Conservation (phyloP, 2,329 filamentous ascomycete species). For the Colletotrichum australisinense region DNA sequence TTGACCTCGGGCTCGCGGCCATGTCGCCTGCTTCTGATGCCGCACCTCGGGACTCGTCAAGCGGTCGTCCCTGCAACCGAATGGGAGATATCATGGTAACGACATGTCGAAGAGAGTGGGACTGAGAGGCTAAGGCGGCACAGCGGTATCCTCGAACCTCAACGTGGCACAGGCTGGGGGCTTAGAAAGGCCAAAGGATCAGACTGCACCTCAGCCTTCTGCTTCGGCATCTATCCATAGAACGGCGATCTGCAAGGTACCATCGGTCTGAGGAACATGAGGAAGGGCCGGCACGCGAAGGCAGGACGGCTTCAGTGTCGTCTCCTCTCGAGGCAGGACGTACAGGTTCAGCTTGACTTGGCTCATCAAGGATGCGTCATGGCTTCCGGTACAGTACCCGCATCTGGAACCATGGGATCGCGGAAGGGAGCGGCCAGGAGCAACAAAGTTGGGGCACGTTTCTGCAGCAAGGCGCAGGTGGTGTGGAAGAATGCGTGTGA, state of each 20-base stretch:
- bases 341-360: not conserved
- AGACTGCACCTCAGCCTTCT: conserved; percentile 18
- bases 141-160: not conserved
- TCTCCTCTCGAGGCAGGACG: not conserved
- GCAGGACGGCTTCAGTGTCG: not conserved
- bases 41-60: not conserved
- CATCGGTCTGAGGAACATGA: conserved; percentile 11
- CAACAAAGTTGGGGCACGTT: conserved; percentile 18
- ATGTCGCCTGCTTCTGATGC: not conserved
- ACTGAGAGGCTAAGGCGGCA: conserved; percentile 17
- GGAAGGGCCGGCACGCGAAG: conserved; percentile 21
- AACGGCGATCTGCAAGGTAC: conserved; percentile 33
- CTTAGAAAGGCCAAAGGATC: conserved; percentile 5
- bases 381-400: not conserved
- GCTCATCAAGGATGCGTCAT: conserved; percentile 5
- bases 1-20: not conserved
- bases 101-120: not conserved
- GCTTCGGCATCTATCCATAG: conserved; percentile 14
- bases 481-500: conserved; percentile 8
- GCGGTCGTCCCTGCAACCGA: not conserved
- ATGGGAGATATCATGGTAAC: conserved; percentile 6
- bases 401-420: conserved; percentile 21
- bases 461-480: conserved; percentile 22
- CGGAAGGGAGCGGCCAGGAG: conserved; percentile 9
- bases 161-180: conserved; percentile 22